Percentiles rank a stretch among this genome's conserved stretches.
These are phyloP conservation scores for Tetracentron sinense DNA, from an alignment of 164 flowering plant genomes.

Conservation along the genomic window DNA sequence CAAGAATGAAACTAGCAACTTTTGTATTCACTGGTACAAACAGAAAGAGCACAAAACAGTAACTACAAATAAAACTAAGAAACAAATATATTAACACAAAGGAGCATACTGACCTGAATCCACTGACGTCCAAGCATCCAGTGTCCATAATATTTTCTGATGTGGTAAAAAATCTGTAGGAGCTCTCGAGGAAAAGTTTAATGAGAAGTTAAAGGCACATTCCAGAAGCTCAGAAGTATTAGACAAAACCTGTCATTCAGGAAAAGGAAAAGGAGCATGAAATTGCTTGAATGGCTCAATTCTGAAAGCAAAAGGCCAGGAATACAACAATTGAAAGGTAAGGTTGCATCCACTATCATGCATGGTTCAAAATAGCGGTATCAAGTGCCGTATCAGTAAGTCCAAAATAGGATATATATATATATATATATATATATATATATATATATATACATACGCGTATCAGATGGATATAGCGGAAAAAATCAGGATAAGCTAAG, in stretches of 20 bases:
- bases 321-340: background rate
- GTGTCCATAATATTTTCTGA: constrained; percentile 64
- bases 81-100: background rate
- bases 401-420: background rate
- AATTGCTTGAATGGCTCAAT: background rate
- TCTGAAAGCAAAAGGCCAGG: background rate
- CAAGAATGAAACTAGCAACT: constrained; percentile 57
- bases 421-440: background rate
- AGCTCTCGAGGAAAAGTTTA: constrained; percentile 61
- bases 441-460: background rate
- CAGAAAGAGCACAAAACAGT: background rate
- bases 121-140: constrained; percentile 56
- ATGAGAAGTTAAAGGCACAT: constrained; percentile 43
- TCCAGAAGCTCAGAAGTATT: constrained; percentile 32
- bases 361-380: no score
- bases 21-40: constrained; percentile 40
- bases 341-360: background rate
- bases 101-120: constrained; percentile 42
- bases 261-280: background rate
- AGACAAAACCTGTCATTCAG: constrained; percentile 36
- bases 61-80: background rate
- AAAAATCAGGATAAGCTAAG: no score
- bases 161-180: constrained; percentile 70
- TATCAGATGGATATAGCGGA: background rate
- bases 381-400: background rate